Base-by-base conservation (phyloP, 495 filamentous ascomycete species). In the Bryoglossum gracile region DNA sequence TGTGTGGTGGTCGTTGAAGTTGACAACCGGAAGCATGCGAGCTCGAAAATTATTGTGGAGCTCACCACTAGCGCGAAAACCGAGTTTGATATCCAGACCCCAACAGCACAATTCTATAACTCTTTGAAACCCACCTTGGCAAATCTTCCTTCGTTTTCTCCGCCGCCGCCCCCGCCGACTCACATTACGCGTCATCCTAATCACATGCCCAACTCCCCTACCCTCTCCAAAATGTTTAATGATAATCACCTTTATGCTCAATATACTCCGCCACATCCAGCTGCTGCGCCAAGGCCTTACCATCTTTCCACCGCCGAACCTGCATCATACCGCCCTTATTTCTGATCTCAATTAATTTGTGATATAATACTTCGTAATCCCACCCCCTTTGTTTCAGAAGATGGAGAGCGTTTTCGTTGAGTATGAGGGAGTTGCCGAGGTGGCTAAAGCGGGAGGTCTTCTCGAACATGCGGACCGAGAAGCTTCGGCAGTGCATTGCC, bases 211-310 rank as follows among this genome's bases (percentile, higher is more conserved):
- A 70, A 59, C 11, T 75, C 61, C 9, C 60, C 55, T 21, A 76
- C 73, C 25, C 69, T 68, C 68, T 63, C 33, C 77, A 64, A 46
- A 77, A 75, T 5, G 65, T 69, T 33, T 68, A 65, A 56, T 75
- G 73, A 55, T 75, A 76, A 57, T 75, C 71, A 1, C 73, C 73
- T 23, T 72, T 62, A 44, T 76, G 73, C 3, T 69, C 72, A 51
- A 75, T 75, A 46, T 73, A 75, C 8, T 70, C 72, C 1, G 72
- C 74, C 74, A 76, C 76, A 53, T 77, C 74, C 72, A 77, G 75
- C 52, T 77, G 74, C 53, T 68, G 65, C 1, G 72, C 74, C 1
- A 77, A 57, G 11, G 72, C 65, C 55, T 74, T 72, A 8, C 74
- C 74, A 50, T 74, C 72, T 30, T 67, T 51, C 70, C 70, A 73